phyloP scores from a whole-genome alignment of 2,329 filamentous ascomycete species.

The Xylaria sp. region DNA sequence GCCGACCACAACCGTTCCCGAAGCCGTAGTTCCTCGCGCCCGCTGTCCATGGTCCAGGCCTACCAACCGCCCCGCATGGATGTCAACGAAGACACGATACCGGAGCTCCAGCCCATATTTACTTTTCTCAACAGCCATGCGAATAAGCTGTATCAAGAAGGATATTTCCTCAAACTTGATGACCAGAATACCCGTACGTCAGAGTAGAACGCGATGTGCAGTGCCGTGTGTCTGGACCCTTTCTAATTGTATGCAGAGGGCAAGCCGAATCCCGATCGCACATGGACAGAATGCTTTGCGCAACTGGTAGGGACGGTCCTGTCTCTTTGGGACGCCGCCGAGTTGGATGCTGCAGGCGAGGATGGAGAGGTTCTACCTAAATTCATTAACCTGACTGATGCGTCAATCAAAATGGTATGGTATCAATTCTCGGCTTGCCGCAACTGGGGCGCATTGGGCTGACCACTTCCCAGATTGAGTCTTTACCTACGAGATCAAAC shows the following conservation, averaged over 20 bases:
- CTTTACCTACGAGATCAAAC: conserved; percentile 82
- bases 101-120: conserved; percentile 94
- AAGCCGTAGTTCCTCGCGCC: conserved; percentile 70
- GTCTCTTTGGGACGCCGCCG: conserved; percentile 94
- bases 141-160: conserved; percentile 97
- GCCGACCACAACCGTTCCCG: conserved; percentile 48
- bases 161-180: conserved; percentile 96
- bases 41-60: conserved; percentile 85
- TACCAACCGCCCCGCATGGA: conserved; percentile 90
- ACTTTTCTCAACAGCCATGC: conserved; percentile 92
- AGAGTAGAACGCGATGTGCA: neutral
- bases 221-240: neutral
- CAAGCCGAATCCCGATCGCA: conserved; percentile 83
- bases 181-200: conserved; percentile 89
- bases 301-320: conserved; percentile 95
- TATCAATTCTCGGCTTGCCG: neutral
- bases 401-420: conserved; percentile 94
- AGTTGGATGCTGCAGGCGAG: conserved; percentile 86
- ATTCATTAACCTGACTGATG: conserved; percentile 97
- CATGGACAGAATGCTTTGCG: conserved; percentile 96
- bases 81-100: conserved; percentile 83
- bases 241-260: conserved; percentile 70
- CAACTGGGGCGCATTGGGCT: conserved; percentile 13
- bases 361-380: conserved; percentile 87
- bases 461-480: conserved; percentile 74